Conservation (phyloP, 2,329 filamentous ascomycete species). For the Penicillium griseofulvum region DNA sequence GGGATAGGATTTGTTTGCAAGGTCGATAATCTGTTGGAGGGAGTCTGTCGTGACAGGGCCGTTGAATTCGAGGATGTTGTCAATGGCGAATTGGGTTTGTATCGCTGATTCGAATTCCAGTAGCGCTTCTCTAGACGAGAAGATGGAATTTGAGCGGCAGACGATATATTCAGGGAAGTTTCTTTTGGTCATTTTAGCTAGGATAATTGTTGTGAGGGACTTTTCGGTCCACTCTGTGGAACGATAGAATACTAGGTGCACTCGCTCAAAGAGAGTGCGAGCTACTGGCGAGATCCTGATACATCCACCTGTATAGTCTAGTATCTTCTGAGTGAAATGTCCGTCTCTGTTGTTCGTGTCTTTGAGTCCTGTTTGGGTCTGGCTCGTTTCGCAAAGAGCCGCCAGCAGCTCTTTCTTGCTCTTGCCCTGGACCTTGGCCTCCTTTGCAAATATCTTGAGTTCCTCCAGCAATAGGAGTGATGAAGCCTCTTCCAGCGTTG, state of each 20-base stretch:
- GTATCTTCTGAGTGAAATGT: constrained; percentile 74
- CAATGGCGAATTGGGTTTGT: constrained; percentile 75
- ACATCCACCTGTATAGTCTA: constrained; percentile 75
- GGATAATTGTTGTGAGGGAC: constrained; percentile 88
- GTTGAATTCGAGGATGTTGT: constrained; percentile 76
- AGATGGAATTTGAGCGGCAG: constrained; percentile 85
- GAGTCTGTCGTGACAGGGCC: constrained; percentile 65
- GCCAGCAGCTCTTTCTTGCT: constrained; percentile 78
- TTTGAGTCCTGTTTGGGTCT: constrained; percentile 71
- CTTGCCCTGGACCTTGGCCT: constrained; percentile 81
- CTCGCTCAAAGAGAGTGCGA: constrained; percentile 83
- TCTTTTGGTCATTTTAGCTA: constrained; percentile 81
- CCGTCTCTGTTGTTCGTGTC: constrained; percentile 68
- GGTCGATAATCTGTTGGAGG: constrained; percentile 65
- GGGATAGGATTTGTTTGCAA: constrained; percentile 72
- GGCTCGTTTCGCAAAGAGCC: constrained; percentile 70
- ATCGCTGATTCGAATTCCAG: constrained; percentile 89
- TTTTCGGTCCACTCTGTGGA: constrained; percentile 98
- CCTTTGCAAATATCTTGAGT: constrained; percentile 77
- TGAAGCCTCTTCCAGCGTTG: constrained; percentile 77
- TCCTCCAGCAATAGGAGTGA: constrained; percentile 82
- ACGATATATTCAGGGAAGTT: constrained; percentile 92
- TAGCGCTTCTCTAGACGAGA: constrained; percentile 69
- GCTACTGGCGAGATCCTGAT: constrained; percentile 72
- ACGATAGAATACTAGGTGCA: constrained; percentile 93